Conservation (phyloP, 768 basidiomycete species). For the Pluteus cervinus region DNA sequence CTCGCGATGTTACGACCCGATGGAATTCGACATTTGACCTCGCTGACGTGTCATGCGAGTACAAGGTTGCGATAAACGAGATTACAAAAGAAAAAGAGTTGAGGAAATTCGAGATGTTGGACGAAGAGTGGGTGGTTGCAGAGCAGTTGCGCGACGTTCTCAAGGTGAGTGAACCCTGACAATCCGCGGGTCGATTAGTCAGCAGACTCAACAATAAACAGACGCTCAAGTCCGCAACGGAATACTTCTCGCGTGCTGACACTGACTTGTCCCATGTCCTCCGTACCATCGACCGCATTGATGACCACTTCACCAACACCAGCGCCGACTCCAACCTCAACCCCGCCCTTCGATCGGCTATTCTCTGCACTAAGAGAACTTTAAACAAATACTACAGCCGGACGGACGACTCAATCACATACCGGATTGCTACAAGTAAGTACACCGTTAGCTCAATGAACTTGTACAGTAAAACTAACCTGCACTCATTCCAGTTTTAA, state of each 20-base stretch:
- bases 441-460: neutral
- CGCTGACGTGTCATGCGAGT: conserved; percentile 20
- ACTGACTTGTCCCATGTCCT: conserved; percentile 23
- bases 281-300: conserved; percentile 26
- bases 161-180: conserved; percentile 16
- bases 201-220: conserved; percentile 4
- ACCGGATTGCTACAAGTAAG: conserved; percentile 22
- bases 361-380: conserved; percentile 14
- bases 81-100: conserved; percentile 14
- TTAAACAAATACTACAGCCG: conserved; percentile 20
- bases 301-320: conserved; percentile 11
- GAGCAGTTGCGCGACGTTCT: conserved; percentile 19
- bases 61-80: conserved; percentile 16
- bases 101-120: conserved; percentile 10
- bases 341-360: conserved; percentile 12
- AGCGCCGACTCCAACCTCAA: neutral
- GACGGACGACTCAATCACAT: conserved; percentile 17
- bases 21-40: conserved; percentile 34
- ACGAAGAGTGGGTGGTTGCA: conserved; percentile 23
- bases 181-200: neutral
- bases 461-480: neutral
- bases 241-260: conserved; percentile 17
- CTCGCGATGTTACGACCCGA: conserved; percentile 23
- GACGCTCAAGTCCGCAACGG: conserved; percentile 22
- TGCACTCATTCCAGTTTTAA: conserved; percentile 20